These are phyloP conservation scores for Phytophthora constricta DNA, from an alignment of 352 stramenopile genomes.

Conservation along the genomic window DNA sequence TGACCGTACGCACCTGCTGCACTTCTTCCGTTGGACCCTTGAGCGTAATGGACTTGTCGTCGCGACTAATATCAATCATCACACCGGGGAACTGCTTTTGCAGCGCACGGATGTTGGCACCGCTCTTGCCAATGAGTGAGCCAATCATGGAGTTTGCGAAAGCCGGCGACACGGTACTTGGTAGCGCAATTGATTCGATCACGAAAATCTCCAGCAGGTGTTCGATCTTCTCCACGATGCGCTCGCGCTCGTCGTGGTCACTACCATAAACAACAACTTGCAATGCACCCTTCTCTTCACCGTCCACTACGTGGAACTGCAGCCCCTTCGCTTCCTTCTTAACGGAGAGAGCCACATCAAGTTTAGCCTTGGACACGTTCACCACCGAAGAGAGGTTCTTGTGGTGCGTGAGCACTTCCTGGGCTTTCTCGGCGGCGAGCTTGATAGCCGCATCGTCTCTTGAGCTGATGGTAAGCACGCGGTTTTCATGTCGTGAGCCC, in stretches of 20 bases:
- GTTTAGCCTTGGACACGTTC: conserved; percentile 48
- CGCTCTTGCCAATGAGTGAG: conserved; percentile 81
- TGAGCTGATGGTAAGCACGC: conserved; percentile 70
- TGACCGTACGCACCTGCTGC: conserved; percentile 56
- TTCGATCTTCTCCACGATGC: conserved; percentile 68
- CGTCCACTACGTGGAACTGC: conserved; percentile 63
- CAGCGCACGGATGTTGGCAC: conserved; percentile 74
- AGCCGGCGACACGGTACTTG: conserved; percentile 40
- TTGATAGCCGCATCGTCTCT: conserved; percentile 69
- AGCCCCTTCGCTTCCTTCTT: conserved; percentile 59
- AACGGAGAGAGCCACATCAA: conserved; percentile 57
- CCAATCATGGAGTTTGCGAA: conserved; percentile 61
- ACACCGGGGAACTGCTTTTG: conserved; percentile 70
- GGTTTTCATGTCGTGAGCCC: conserved; percentile 35
- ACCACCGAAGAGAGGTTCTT: conserved; percentile 56
- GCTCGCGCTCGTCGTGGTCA: conserved; percentile 64
- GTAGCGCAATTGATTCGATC: conserved; percentile 57
- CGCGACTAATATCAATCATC: conserved; percentile 69
- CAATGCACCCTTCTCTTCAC: conserved; percentile 43
- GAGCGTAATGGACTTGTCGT: conserved; percentile 55
- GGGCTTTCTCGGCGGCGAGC: conserved; percentile 60
- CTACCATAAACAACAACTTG: conserved; percentile 65
- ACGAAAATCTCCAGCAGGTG: conserved; percentile 60
- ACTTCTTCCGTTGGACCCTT: conserved; percentile 64
- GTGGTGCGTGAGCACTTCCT: conserved; percentile 60